Base-by-base conservation (phyloP, 129 eudicot genomes). In the Centrapalus pauciflorus region DNA sequence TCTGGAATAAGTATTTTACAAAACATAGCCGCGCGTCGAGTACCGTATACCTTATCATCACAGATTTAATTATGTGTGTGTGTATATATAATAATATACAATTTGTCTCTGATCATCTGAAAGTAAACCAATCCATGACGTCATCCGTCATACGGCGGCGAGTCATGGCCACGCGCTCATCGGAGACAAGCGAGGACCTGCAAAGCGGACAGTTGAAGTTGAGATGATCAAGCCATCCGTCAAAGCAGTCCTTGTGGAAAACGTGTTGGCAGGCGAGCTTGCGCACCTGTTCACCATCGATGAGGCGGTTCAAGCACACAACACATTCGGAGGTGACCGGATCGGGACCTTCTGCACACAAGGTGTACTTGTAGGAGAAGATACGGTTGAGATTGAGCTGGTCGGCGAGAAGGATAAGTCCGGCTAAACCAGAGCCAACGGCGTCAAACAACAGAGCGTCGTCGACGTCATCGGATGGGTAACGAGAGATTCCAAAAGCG, bases 141-240 rank as follows among this genome's bases (percentile, higher is more conserved):
- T 89, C 90, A 38, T 49, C 73, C 6, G 75, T 21, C 60, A 89
- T 55, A 25, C 81, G 90, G 20, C 81, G 73, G 77, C 80, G 81
- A 59, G 78, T 77, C 41, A 12, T 2, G 0, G 1, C 63, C 62
- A 80, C 84, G 89, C 86, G 87, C 89, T 75, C 82, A 3, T 69
- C 82, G 20, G 81, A 24, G 11, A 81, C 78, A 48, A 84, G 48
- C 49, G 80, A 71, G 4, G 81, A 64, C 38, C 97, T 66, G 50
- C 97, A 91, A 11, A 91, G 68, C 5, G 97, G 97, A 35, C 97
- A 91, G 60, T 64, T 83, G 49, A 87, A 81, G 67, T 87, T 79
- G 33, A 87, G 71, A 13, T 77, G 84, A 43, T 73, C 82, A 21
- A 91, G 80, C 96, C 97, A 91, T 7, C 96, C 94, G 33, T 91